Conservation (phyloP, 2,329 filamentous ascomycete species). For the Xylariales sp. region DNA sequence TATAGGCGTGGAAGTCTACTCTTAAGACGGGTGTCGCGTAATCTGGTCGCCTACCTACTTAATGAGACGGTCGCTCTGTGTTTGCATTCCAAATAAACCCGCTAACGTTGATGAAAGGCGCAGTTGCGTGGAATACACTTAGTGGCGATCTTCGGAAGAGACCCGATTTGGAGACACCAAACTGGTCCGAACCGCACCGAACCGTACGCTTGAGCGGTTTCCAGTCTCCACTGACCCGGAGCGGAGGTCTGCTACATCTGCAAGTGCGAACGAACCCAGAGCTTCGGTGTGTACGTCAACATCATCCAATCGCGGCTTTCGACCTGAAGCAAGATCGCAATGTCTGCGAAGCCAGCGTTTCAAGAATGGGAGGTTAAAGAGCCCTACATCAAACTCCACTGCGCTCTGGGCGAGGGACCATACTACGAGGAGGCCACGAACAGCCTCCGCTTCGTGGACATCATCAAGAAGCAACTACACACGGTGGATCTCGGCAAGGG, state of each 20-base stretch:
- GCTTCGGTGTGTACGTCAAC: too few relatives aligned
- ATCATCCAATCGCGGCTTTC: too few relatives aligned
- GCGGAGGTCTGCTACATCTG: too few relatives aligned
- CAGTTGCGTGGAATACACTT: too few relatives aligned
- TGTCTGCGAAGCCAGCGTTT: conserved; percentile 27
- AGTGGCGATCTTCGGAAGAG: conserved; percentile 2
- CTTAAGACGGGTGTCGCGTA: neutral
- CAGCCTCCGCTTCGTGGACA: conserved; percentile 74
- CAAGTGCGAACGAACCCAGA: too few relatives aligned
- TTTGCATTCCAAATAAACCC: too few relatives aligned
- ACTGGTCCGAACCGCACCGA: conserved; percentile 9
- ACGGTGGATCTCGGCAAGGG: conserved; percentile 62
- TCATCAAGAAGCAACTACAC: conserved; percentile 72
- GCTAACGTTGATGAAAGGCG: too few relatives aligned
- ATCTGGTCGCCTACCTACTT: neutral
- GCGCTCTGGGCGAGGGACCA: conserved; percentile 67
- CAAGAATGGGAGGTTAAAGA: conserved; percentile 47
- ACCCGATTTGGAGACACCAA: conserved; percentile 5
- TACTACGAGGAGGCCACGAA: conserved; percentile 65
- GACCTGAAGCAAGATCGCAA: too few relatives aligned
- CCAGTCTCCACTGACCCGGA: too few relatives aligned
- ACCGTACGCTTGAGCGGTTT: neutral
- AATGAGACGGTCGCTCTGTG: too few relatives aligned
- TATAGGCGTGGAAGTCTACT: neutral
- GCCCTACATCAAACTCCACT: conserved; percentile 59